phyloP scores from a whole-genome alignment of 23 red algal species.

The Pyropia yezoensis region DNA sequence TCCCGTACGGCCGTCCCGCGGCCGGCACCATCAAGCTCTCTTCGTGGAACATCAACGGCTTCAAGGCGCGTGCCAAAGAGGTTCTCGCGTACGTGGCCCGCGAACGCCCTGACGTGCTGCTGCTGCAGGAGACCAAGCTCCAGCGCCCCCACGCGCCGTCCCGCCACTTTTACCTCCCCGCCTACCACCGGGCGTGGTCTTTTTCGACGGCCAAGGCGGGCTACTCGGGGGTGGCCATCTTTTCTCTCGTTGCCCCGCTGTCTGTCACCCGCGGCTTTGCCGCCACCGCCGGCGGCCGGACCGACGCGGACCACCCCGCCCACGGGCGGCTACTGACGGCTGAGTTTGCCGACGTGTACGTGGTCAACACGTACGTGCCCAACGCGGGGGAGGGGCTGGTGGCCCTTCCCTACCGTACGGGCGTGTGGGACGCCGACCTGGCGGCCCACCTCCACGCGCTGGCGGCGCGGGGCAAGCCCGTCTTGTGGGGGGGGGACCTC shows the following conservation, averaged over 20 bases:
- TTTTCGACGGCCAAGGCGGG: constrained; percentile 21
- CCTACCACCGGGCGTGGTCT: constrained; percentile 19
- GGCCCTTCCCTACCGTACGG: constrained; percentile 1
- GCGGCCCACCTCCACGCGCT: background rate
- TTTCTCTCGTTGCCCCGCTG: constrained; percentile 1
- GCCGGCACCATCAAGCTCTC: no score
- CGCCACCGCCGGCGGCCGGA: no score
- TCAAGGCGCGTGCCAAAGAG: background rate
- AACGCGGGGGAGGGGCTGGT: constrained; percentile 20
- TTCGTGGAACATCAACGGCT: constrained; percentile 28
- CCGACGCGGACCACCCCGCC: constrained; percentile 7
- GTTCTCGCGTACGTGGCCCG: constrained; percentile 12
- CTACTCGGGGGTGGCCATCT: constrained; percentile 29
- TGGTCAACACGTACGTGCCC: constrained; percentile 38
- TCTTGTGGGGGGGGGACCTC: constrained; percentile 8
- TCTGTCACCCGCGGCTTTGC: background rate
- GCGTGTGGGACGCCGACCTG: constrained; percentile 6
- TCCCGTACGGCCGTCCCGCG: no score
- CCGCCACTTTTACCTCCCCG: background rate
- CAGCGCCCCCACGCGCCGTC: constrained; percentile 3
- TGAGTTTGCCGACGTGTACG: constrained; percentile 11
- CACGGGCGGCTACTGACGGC: constrained; percentile 18
- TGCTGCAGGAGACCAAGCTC: constrained; percentile 44
- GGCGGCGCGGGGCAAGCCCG: background rate
- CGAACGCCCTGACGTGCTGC: constrained; percentile 13